Conservation (phyloP, 495 filamentous ascomycete species). For the Tuber calosporum region DNA sequence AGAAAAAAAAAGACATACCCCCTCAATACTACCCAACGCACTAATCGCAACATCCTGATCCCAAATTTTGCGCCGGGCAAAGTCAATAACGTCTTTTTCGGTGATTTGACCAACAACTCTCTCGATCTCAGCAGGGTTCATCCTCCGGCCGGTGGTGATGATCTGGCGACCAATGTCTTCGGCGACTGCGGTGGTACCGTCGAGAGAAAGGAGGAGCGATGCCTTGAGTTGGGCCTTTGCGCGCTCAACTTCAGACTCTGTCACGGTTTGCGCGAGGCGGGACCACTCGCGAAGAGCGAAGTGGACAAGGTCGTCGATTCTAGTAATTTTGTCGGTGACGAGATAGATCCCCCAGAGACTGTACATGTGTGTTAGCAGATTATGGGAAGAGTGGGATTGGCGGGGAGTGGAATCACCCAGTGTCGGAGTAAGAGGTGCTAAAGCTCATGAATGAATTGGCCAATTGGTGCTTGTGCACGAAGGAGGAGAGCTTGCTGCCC, state of each 20-base stretch:
- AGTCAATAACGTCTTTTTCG: slow-evolving; percentile 94
- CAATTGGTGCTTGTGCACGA: slow-evolving; percentile 84
- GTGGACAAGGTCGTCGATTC: slow-evolving; percentile 90
- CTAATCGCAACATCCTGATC: slow-evolving; percentile 92
- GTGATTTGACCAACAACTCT: slow-evolving; percentile 76
- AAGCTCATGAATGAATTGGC: slow-evolving; percentile 99
- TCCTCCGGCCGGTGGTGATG: slow-evolving; percentile 87
- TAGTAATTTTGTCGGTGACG: slow-evolving; percentile 77
- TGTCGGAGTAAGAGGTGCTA: slow-evolving; percentile 98
- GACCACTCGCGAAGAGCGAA: slow-evolving; percentile 98
- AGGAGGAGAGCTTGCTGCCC: slow-evolving; percentile 91
- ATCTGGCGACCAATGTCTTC: slow-evolving; percentile 99
- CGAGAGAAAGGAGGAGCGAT: slow-evolving; percentile 89
- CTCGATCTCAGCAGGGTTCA: slow-evolving; percentile 90
- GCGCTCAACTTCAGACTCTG: slow-evolving; percentile 85
- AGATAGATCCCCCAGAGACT: slow-evolving; percentile 99
- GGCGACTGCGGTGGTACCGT: slow-evolving; percentile 92
- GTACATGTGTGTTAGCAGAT: slow-evolving; percentile 32
- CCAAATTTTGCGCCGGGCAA: slow-evolving; percentile 85
- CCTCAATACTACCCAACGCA: slow-evolving; percentile 88
- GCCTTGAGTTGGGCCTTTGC: slow-evolving; percentile 99
- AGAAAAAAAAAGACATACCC: slow-evolving; percentile 45
- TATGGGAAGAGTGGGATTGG: background rate
- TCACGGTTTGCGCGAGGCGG: slow-evolving; percentile 77
- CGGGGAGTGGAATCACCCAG: slow-evolving; percentile 59